Evolutionary conservation across 2,329 filamentous ascomycete genomes (phyloP).

Genomic region (Exophiala calicioides): DNA sequence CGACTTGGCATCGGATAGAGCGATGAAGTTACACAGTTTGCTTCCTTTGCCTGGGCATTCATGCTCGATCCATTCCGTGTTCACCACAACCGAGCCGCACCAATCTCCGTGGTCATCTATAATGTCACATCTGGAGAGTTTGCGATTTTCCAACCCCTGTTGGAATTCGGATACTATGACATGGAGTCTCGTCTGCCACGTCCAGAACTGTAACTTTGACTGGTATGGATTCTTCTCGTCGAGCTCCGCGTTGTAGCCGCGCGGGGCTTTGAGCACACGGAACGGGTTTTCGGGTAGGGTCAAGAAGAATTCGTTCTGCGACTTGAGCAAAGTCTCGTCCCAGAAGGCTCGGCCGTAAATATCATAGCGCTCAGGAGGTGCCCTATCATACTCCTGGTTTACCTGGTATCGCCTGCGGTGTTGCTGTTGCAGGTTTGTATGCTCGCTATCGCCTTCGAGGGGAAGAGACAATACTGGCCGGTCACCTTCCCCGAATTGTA

Average conservation of each 20-base stretch:
- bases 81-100: constrained; percentile 37
- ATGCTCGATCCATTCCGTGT: constrained; percentile 24
- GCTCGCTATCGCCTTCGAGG: too few relatives aligned
- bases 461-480: too few relatives aligned
- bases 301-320: not conserved
- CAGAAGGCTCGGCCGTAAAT: too few relatives aligned
- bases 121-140: constrained; percentile 33
- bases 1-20: constrained; percentile 38
- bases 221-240: too few relatives aligned
- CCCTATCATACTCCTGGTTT: not conserved
- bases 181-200: constrained; percentile 1
- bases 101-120: constrained; percentile 35
- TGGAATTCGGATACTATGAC: too few relatives aligned
- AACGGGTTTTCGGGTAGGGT: constrained; percentile 7
- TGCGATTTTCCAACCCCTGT: too few relatives aligned
- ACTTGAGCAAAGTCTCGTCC: not conserved
- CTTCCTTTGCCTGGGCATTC: not conserved
- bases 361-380: not conserved
- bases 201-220: constrained; percentile 6
- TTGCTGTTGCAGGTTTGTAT: too few relatives aligned
- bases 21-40: constrained; percentile 34
- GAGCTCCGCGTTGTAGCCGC: constrained; percentile 1
- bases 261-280: not conserved
- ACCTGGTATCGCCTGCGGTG: too few relatives aligned
- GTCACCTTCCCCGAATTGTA: too few relatives aligned